Base-by-base conservation (phyloP, 805 yeast genomes). In the Kodamaea kaohsiungensis region DNA sequence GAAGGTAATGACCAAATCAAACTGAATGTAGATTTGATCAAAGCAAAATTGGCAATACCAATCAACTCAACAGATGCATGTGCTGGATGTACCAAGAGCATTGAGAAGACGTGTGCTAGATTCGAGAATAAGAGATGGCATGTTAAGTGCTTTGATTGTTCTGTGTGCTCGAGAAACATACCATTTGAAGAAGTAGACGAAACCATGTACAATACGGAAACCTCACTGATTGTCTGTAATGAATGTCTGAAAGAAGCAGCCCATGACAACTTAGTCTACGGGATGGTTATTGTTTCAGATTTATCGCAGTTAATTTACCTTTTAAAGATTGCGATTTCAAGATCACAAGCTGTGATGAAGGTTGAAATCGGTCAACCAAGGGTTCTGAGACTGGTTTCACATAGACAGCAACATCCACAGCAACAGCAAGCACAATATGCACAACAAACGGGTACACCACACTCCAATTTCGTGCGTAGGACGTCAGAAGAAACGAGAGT, bases 121-220 rank as follows among this genome's bases (percentile, higher is more conserved):
- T 81, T 77, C 59, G 75, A 75, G 17, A 84, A 84, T 37, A 72
- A 75, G 49, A 81, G 97, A 61, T 93, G 97, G 98, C 99, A 95
- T 67, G 55, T 77, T 12, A 73, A 79, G 27, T 95, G 99, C 70
- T 79, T 93, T 43, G 62, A 67, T 8, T 93, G 98, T 64, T 69
- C 81, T 0, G 65, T 65, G 7, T 92, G 98, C 66, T 63, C 68
- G 12, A 77, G 78, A 13, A 54, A 53, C 12, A 59, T 65, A 42
- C 56, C 60, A 3, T 19, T 40, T 0, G 66, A 66, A 43, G 76
- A 80, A n/a, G 57, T 77, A 13, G 66, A 70, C 13, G 84, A 79
- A 49, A 75, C 84, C 12, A 71, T 84, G 2, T 80, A 73, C 62
- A 78, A 80, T 65, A 59, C 68, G 30, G 58, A 64, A 0, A 65